These are phyloP conservation scores for Acidomyces sp. DNA, from an alignment of 495 filamentous ascomycete genomes.

Conservation along the genomic window DNA sequence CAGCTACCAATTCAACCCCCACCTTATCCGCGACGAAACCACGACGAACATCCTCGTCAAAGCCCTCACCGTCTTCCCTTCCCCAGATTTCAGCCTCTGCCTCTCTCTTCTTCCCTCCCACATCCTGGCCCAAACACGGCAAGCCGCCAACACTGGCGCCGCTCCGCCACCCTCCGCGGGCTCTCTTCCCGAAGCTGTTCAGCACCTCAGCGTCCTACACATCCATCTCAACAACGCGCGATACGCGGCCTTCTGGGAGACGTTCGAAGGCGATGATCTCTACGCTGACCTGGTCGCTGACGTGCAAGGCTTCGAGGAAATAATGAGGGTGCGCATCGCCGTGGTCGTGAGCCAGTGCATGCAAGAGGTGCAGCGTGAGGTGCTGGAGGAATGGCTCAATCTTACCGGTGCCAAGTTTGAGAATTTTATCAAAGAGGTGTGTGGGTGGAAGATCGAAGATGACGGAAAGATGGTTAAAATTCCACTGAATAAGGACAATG, in stretches of 20 bases:
- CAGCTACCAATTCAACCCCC: slow-evolving; percentile 99
- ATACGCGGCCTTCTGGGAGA: slow-evolving; percentile 86
- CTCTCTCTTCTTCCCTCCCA: slow-evolving; percentile 79
- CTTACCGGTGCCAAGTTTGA: slow-evolving; percentile 57
- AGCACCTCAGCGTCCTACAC: slow-evolving; percentile 74
- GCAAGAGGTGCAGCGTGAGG: slow-evolving; percentile 60
- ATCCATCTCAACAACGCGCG: slow-evolving; percentile 71
- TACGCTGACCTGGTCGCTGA: slow-evolving; percentile 94
- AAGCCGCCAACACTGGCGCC: slow-evolving; percentile 31
- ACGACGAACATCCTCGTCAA: slow-evolving; percentile 98
- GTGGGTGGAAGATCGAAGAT: slow-evolving; percentile 79
- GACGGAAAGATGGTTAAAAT: slow-evolving; percentile 51
- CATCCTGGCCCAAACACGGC: slow-evolving; percentile 45
- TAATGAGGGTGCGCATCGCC: slow-evolving; percentile 84
- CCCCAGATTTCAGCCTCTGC: slow-evolving; percentile 85
- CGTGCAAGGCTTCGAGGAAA: slow-evolving; percentile 90
- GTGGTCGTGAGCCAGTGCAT: slow-evolving; percentile 78
- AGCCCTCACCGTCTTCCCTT: slow-evolving; percentile 92
- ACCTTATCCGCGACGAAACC: slow-evolving; percentile 89
- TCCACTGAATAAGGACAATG: slow-evolving; percentile 93
- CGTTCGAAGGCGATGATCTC: slow-evolving; percentile 82
- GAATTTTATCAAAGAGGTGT: slow-evolving; percentile 70
- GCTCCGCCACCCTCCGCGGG: slow-evolving; percentile 26
- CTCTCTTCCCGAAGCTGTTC: slow-evolving; percentile 64
- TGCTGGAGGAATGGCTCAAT: slow-evolving; percentile 81